Evolutionary conservation across 1,284 basidiomycete species (phyloP), one percentile per base, ranked within the genome.

Genomic region (Irpex rosettiformis): DNA sequence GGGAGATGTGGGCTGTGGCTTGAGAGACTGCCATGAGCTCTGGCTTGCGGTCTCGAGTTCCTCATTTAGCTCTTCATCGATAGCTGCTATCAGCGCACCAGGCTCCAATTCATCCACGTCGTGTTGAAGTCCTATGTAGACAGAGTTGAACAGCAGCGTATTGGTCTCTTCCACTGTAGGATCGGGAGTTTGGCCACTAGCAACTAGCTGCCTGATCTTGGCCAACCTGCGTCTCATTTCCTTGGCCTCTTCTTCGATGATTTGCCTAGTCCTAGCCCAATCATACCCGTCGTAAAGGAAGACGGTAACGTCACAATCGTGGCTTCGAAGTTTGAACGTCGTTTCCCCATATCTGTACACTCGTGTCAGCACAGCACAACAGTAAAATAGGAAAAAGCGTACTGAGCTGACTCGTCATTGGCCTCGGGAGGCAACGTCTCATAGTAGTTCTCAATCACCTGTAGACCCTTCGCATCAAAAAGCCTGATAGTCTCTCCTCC

Each of bases 171-270:
- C 94, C 21, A 90, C 79, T 51, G 80, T 84, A 25, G 91, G 85
- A 66, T 97, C 93, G 28, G 94, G 89, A 3, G 83, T 83, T 70
- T 98, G 96, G 2, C 96, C 97, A 47, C 80, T 89, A 0, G 96
- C 93, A n/a, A 99, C 85, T 2, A 99, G 79, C 72, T 99, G 96
- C 55, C 91, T 82, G 67, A 99, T 97, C 73, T 92, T 94, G 52
- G 93, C 89, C 45, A 99, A 81, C 24, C 87, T 86, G 56, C 87
- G 85, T 52, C 94, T 85, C 75, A 99, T 93, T 30, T 90, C 87
- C 69, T 90, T 94, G 58, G 93, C 84, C 70, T 96, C 91, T 53
- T 92, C 87, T 70, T 97, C 92, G 55, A 99, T 93, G 4, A 84
- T 84, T 70, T 83, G 88, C 52, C 95, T 86, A 1, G 96, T 99